Evolutionary conservation across 345 rosid species (phyloP).

Genomic region (Populus davidiana): DNA sequence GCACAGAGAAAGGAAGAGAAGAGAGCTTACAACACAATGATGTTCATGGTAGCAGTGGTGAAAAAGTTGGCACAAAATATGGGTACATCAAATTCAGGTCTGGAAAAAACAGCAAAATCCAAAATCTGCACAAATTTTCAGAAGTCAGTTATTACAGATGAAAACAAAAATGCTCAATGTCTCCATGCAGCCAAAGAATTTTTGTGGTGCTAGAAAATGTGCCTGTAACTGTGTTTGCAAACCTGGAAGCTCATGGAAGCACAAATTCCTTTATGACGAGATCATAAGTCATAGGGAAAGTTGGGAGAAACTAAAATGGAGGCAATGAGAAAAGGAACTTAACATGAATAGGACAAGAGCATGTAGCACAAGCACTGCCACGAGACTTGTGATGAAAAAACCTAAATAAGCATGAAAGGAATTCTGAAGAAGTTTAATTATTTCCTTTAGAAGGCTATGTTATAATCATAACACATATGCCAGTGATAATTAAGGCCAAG

Average conservation of each 20-base stretch:
- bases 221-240: neutral
- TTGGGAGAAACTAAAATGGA: no score
- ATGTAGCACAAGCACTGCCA: neutral
- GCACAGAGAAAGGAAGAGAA: neutral
- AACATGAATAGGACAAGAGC: neutral
- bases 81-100: conserved; percentile 77
- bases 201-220: neutral
- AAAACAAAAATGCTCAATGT: neutral
- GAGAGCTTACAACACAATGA: conserved; percentile 71
- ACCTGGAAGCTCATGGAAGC: neutral
- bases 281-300: no score
- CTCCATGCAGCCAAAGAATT: neutral
- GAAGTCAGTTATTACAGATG: neutral
- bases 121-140: conserved; percentile 50
- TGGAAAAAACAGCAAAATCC: conserved; percentile 83
- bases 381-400: neutral
- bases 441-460: neutral
- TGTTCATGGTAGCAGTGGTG: conserved; percentile 59
- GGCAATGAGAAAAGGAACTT: neutral
- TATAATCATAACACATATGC: neutral
- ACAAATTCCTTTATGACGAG: neutral
- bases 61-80: conserved; percentile 93
- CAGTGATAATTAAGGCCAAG: neutral
- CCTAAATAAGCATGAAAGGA: neutral
- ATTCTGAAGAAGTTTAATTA: neutral